A percentile compares a stretch with the other conserved stretches of the same genome.
These are phyloP conservation scores for Wickerhamiella qilinensis DNA, from an alignment of 805 yeast species.

Conservation along the genomic window DNA sequence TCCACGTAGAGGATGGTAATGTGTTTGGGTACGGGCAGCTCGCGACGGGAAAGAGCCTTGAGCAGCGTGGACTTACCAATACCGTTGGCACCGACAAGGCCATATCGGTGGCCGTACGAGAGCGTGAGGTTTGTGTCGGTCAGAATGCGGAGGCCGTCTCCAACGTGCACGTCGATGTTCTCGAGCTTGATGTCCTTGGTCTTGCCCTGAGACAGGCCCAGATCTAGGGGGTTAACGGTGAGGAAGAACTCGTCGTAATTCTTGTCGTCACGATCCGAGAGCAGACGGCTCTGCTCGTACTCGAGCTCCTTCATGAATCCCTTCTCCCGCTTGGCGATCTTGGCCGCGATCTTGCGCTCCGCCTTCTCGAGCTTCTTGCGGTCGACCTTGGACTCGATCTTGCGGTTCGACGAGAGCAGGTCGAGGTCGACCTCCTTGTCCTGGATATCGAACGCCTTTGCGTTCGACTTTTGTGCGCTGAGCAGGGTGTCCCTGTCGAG, in stretches of 20 bases:
- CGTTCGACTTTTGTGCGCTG: slow-evolving; percentile 53
- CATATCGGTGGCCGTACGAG: slow-evolving; percentile 87
- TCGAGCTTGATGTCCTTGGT: slow-evolving; percentile 94
- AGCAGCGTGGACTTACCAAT: slow-evolving; percentile 94
- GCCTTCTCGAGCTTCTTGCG: slow-evolving; percentile 94
- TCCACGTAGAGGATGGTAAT: slow-evolving; percentile 93
- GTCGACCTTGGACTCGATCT: slow-evolving; percentile 87
- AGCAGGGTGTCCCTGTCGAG: slow-evolving; percentile 49
- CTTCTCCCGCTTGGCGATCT: slow-evolving; percentile 65
- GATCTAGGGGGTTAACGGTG: slow-evolving; percentile 87
- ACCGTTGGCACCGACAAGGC: slow-evolving; percentile 98
- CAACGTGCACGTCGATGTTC: slow-evolving; percentile 84
- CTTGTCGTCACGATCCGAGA: slow-evolving; percentile 42
- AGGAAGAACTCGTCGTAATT: slow-evolving; percentile 92
- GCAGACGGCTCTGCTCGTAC: slow-evolving; percentile 70
- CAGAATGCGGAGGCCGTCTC: slow-evolving; percentile 85
- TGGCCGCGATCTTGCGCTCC: slow-evolving; percentile 91
- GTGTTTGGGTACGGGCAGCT: slow-evolving; percentile 83
- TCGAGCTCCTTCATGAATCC: slow-evolving; percentile 20
- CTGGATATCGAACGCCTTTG: slow-evolving; percentile 54
- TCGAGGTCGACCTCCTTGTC: slow-evolving; percentile 49
- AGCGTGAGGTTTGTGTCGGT: slow-evolving; percentile 76
- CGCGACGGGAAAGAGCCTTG: slow-evolving; percentile 86
- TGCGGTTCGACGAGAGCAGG: slow-evolving; percentile 58
- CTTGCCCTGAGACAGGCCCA: slow-evolving; percentile 51